Conservation (phyloP, 495 filamentous ascomycete species). For the Oleoguttula mirabilis region DNA sequence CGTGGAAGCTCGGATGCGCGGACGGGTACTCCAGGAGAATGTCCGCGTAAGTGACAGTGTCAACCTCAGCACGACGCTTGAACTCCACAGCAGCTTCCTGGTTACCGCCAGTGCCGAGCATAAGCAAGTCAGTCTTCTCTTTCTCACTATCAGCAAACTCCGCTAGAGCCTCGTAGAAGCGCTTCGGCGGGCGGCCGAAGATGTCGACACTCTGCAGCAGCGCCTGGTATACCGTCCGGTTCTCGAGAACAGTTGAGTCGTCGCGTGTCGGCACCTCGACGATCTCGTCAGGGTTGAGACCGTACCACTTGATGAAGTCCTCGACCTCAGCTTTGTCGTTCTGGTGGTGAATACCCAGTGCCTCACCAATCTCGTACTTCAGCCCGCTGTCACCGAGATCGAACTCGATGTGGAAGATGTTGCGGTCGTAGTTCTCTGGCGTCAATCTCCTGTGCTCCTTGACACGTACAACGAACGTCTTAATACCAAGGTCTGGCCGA, state of each 20-base stretch:
- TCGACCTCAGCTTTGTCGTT: conserved; percentile 69
- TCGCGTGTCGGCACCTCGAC: conserved; percentile 87
- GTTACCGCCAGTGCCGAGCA: conserved; percentile 46
- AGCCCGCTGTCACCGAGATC: conserved; percentile 82
- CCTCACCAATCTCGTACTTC: conserved; percentile 93
- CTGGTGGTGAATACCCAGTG: conserved; percentile 91
- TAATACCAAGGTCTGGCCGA: conserved; percentile 71
- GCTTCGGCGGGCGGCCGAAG: conserved; percentile 90
- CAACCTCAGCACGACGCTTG: conserved; percentile 86
- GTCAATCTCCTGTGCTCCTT: conserved; percentile 92
- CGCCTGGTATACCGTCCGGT: conserved; percentile 85
- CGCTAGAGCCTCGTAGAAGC: conserved; percentile 86
- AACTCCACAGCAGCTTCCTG: conserved; percentile 85
- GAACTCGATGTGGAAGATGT: conserved; percentile 99
- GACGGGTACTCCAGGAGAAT: conserved; percentile 77
- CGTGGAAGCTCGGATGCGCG: conserved; percentile 79
- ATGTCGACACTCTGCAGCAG: conserved; percentile 92
- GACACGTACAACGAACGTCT: conserved; percentile 79
- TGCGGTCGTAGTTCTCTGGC: conserved; percentile 79
- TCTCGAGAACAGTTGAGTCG: conserved; percentile 61
- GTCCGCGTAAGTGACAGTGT: conserved; percentile 86
- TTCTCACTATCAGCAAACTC: conserved; percentile 72
- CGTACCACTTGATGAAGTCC: conserved; percentile 83
- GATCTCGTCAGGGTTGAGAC: conserved; percentile 65
- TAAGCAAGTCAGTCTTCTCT: conserved; percentile 68